Conservation (phyloP, 2,329 filamentous ascomycete genomes). For the Fusarium falciforme region DNA sequence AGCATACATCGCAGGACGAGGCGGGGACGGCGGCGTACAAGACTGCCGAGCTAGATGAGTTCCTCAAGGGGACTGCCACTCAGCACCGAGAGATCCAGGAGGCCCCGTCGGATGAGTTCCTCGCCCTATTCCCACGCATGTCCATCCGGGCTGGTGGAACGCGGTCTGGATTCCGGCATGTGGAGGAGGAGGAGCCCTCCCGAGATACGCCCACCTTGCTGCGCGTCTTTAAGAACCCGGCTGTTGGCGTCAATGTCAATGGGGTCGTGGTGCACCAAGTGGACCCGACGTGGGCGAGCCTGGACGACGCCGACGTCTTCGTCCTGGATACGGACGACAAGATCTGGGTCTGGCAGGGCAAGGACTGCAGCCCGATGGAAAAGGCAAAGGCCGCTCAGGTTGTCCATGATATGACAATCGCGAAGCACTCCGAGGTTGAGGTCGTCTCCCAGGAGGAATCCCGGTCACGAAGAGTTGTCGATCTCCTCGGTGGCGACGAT, state of each 20-base stretch:
- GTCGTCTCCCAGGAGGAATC: slow-evolving; percentile 72
- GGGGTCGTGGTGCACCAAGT: slow-evolving; percentile 73
- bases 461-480: slow-evolving; percentile 64
- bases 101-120: slow-evolving; percentile 68
- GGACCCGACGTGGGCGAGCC: slow-evolving; percentile 68
- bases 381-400: slow-evolving; percentile 76
- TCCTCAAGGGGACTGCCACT: slow-evolving; percentile 68
- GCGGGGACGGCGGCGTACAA: slow-evolving; percentile 77
- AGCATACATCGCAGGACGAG: slow-evolving; percentile 74
- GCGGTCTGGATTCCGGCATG: slow-evolving; percentile 71
- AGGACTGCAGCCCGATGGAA: slow-evolving; percentile 74
- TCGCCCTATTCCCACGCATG: slow-evolving; percentile 69
- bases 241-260: slow-evolving; percentile 55
- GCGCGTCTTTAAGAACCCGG: slow-evolving; percentile 71
- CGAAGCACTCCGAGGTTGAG: slow-evolving; percentile 73
- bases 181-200: slow-evolving; percentile 59
- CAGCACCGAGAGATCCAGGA: slow-evolving; percentile 74
- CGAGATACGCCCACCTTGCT: slow-evolving; percentile 64
- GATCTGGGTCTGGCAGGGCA: slow-evolving; percentile 78
- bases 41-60: slow-evolving; percentile 77
- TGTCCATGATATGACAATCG: slow-evolving; percentile 72
- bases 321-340: slow-evolving; percentile 71
- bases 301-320: slow-evolving; percentile 75
- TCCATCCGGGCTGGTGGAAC: slow-evolving; percentile 72
- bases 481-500: slow-evolving; percentile 63